These are phyloP conservation scores for Edaphochlamys debaryana DNA, from an alignment of 139 green algal species.

Conservation along the genomic window DNA sequence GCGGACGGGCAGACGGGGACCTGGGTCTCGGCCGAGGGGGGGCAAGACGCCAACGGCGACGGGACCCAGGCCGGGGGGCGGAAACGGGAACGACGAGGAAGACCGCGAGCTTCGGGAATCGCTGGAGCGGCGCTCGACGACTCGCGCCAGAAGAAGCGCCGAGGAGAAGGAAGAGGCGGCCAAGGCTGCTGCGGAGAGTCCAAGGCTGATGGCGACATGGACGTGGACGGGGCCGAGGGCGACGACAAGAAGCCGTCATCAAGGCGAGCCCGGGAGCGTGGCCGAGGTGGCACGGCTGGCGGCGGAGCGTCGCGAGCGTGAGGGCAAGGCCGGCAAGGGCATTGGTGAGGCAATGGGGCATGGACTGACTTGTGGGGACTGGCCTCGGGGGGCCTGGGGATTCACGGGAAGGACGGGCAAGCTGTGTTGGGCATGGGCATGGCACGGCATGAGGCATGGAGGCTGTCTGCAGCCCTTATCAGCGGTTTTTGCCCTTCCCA, in stretches of 20 bases:
- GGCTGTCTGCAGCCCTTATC: too few relatives aligned
- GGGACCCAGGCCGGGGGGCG: conserved; percentile 3
- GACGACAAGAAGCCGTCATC: not conserved
- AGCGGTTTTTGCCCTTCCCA: too few relatives aligned
- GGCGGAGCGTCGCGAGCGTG: conserved; percentile 52
- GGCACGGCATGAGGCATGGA: too few relatives aligned
- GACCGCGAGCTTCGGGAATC: conserved; percentile 47
- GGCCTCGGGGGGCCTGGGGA: too few relatives aligned
- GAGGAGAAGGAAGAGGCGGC: conserved; percentile 42
- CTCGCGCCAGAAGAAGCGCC: too few relatives aligned
- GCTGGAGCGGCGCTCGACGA: conserved; percentile 12
- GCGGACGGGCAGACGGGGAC: too few relatives aligned
- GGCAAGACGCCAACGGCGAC: conserved; percentile 22
- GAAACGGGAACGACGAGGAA: conserved; percentile 36
- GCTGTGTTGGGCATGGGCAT: too few relatives aligned
- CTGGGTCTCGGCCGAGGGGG: conserved; percentile 19
- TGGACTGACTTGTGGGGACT: too few relatives aligned
- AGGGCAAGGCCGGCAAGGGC: conserved; percentile 41
- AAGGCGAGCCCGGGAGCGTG: not conserved
- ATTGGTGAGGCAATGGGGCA: too few relatives aligned
- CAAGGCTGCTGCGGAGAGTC: not conserved
- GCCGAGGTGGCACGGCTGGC: conserved; percentile 55
- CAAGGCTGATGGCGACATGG: not conserved
- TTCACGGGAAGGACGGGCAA: too few relatives aligned
- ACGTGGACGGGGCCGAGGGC: too few relatives aligned